Percentiles rank a stretch among this genome's conserved stretches.
phyloP scores from a whole-genome alignment of 1,284 basidiomycete species.

The Xerocomus amazonicus region DNA sequence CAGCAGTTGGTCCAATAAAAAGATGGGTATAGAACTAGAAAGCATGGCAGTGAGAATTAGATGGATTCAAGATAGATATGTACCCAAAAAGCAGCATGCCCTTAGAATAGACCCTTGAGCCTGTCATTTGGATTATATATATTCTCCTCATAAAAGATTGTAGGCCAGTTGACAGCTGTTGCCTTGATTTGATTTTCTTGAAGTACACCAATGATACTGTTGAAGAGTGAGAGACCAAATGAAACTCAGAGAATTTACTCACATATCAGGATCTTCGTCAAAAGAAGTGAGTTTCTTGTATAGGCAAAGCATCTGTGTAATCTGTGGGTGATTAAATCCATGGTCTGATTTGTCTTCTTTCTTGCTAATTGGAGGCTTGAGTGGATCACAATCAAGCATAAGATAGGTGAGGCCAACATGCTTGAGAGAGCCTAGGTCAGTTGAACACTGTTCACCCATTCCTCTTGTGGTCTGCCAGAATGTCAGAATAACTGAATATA shows the following conservation, averaged over 20 bases:
- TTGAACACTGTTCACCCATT: not conserved
- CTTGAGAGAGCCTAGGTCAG: not conserved
- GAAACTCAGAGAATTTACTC: too few species aligned
- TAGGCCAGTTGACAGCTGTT: conserved; percentile 4
- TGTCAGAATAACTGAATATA: too few species aligned
- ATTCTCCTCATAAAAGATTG: not conserved
- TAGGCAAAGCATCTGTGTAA: conserved; percentile 1
- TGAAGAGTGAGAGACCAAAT: too few species aligned
- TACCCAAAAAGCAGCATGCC: not conserved
- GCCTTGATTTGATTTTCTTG: too few species aligned
- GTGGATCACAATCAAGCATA: not conserved
- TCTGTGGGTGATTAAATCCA: conserved; percentile 5
- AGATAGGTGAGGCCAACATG: not conserved
- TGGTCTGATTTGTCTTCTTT: not conserved
- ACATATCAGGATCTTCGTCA: conserved; percentile 4
- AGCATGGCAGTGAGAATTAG: not conserved
- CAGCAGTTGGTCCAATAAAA: not conserved
- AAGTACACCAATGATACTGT: too few species aligned
- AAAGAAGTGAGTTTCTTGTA: conserved; percentile 1
- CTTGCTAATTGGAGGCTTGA: not conserved
- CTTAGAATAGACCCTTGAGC: not conserved
- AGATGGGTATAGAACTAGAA: conserved; percentile 3
- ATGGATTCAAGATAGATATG: not conserved
- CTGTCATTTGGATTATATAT: not conserved
- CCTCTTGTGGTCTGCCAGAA: not conserved